phyloP scores from a whole-genome alignment of 2,329 filamentous ascomycete genomes.

The Colletotrichum lentis region DNA sequence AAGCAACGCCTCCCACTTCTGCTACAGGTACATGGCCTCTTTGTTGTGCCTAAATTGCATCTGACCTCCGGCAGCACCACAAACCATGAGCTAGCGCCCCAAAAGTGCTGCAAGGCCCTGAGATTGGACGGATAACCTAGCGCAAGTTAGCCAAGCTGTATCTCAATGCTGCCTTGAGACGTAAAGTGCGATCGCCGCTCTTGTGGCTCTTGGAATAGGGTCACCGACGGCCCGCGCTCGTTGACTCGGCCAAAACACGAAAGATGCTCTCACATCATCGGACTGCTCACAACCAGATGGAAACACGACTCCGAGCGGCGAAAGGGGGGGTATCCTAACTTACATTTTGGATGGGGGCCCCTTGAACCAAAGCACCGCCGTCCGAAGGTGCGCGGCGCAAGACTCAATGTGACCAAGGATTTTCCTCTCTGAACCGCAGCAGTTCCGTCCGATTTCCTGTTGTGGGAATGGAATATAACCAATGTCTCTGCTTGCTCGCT shows the following conservation, averaged over 20 bases:
- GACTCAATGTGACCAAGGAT: slow-evolving; percentile 6
- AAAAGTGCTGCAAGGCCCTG: slow-evolving; percentile 27
- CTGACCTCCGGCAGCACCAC: slow-evolving; percentile 26
- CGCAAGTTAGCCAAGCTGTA: slow-evolving; percentile 2
- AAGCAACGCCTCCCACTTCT: neutral
- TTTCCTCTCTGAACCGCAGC: slow-evolving; percentile 12
- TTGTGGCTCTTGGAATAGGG: slow-evolving; percentile 10
- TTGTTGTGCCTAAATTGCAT: slow-evolving; percentile 20
- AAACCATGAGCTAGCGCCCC: slow-evolving; percentile 10
- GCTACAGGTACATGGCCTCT: slow-evolving; percentile 13
- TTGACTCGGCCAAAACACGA: slow-evolving; percentile 1
- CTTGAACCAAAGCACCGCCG: slow-evolving; percentile 5
- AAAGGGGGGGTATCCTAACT: slow-evolving; percentile 26
- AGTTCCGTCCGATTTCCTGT: slow-evolving; percentile 12
- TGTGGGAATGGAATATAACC: neutral
- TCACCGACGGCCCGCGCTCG: slow-evolving; percentile 15
- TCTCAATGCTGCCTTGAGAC: slow-evolving; percentile 29
- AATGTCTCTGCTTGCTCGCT: slow-evolving; percentile 3
- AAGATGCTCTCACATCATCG: slow-evolving; percentile 6
- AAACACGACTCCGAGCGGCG: slow-evolving; percentile 11
- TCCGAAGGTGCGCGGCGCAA: slow-evolving; percentile 2
- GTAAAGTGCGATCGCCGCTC: slow-evolving; percentile 16
- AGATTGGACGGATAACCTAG: slow-evolving; percentile 32
- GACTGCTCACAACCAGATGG: neutral
- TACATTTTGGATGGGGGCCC: slow-evolving; percentile 10